Conservation (phyloP, 306 rosid genomes). For the Prunus padus region DNA sequence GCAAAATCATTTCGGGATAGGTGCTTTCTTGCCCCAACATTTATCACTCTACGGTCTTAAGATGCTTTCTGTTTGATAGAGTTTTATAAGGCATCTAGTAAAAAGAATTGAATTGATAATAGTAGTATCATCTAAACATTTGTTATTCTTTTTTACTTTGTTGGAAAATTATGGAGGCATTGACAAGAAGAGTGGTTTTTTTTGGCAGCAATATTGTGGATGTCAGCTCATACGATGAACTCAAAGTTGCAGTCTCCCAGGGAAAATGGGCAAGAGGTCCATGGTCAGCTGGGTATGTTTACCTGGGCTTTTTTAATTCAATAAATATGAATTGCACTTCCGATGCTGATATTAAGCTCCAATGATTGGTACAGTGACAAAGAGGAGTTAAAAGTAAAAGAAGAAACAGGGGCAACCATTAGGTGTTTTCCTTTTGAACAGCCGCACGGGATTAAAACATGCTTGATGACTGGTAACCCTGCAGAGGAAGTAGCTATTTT, state of each 20-base stretch:
- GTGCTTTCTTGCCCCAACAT: slow-evolving; percentile 34
- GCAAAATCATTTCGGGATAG: slow-evolving; percentile 83
- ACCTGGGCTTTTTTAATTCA: not conserved
- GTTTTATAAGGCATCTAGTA: not conserved
- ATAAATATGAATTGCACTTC: not conserved
- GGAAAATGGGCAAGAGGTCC: slow-evolving; percentile 99
- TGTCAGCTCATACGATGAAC: slow-evolving; percentile 84
- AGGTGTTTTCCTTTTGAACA: slow-evolving; percentile 86
- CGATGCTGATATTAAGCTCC: slow-evolving; percentile 25
- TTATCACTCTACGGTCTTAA: too few species aligned
- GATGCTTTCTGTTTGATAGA: too few species aligned
- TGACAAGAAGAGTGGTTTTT: slow-evolving; percentile 12
- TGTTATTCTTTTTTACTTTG: not conserved
- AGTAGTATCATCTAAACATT: not conserved
- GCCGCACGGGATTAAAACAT: slow-evolving; percentile 61
- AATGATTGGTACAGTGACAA: slow-evolving; percentile 46
- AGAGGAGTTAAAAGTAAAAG: slow-evolving; percentile 80
- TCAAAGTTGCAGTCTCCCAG: slow-evolving; percentile 72
- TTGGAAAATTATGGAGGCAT: slow-evolving; percentile 3
- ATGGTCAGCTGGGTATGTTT: slow-evolving; percentile 85
- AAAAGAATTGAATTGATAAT: not conserved
- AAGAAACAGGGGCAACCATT: slow-evolving; percentile 92
- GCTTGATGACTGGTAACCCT: slow-evolving; percentile 80
- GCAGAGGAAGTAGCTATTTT: slow-evolving; percentile 88
- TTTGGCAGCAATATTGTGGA: slow-evolving; percentile 87